Conservation (phyloP, 2,329 filamentous ascomycete genomes). For the Aspergillus sp. region DNA sequence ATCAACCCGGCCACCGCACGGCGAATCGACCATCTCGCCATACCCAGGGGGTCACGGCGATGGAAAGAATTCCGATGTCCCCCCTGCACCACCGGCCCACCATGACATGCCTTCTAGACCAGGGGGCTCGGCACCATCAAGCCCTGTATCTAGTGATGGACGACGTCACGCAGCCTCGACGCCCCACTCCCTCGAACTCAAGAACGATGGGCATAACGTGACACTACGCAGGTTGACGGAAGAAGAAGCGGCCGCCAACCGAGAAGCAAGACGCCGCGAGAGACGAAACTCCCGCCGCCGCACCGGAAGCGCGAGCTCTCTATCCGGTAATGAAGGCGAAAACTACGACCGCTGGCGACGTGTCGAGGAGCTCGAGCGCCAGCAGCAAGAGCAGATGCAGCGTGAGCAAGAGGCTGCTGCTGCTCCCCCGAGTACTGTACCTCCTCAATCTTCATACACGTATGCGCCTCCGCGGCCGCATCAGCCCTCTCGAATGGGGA, state of each 20-base stretch:
- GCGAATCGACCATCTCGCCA: conserved; percentile 28
- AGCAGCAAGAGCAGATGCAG: conserved; percentile 38
- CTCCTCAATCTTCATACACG: conserved; percentile 17
- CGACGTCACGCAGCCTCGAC: conserved; percentile 44
- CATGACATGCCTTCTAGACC: conserved; percentile 26
- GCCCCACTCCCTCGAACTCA: conserved; percentile 57
- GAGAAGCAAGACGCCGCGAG: conserved; percentile 45
- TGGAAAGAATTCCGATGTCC: conserved; percentile 26
- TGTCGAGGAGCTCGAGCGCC: conserved; percentile 42
- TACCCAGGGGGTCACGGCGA: conserved; percentile 24
- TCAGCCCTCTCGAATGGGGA: conserved; percentile 9
- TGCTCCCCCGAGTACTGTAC: conserved; percentile 17
- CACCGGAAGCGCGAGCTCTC: conserved; percentile 33
- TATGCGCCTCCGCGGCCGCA: conserved; percentile 15
- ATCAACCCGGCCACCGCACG: conserved; percentile 23
- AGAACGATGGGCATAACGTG: conserved; percentile 55
- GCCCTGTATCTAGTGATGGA: conserved; percentile 2
- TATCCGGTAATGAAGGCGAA: conserved; percentile 32
- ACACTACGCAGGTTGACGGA: conserved; percentile 54
- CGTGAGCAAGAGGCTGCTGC: conserved; percentile 29
- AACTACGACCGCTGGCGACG: conserved; percentile 40
- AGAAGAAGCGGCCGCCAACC: conserved; percentile 54
- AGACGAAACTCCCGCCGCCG: conserved; percentile 34
- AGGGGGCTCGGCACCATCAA: conserved; percentile 23
- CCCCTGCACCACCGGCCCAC: conserved; percentile 34